Evolutionary conservation across 305 asterid species (phyloP), one percentile per base, ranked within the genome.

Genomic region (Rubia peregrina): DNA sequence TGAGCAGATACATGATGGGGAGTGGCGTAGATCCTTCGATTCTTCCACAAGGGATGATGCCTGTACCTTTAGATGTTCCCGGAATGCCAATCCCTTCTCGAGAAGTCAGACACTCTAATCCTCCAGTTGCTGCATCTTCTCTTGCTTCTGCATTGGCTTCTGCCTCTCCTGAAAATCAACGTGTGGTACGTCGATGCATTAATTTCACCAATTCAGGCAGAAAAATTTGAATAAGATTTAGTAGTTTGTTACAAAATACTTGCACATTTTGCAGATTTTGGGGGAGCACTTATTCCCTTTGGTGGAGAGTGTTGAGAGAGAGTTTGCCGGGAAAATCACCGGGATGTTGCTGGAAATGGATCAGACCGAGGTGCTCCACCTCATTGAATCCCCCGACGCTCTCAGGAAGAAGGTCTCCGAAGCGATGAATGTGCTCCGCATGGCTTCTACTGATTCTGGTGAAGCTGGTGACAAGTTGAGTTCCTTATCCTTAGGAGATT

Each of bases 271-370:
- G 85, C 83, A 91, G 97, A 86, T 89, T 83, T 80, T 91, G 21
- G 97, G 97, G 3, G 97, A 91, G 73, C 87, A 89, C 22, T 74
- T 91, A 5, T 91, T 80, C 78, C 96, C 96, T 8, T 85, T 91
- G 0, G 97, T 91, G 75, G 91, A 87, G 56, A 82, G 78, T 17
- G 55, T 86, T 0, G 92, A 86, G 69, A 84, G 26, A 9, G 89
- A 75, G 40, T 75, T 77, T 44, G 91, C 92, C 8, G 86, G 87
- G 62, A 89, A 91, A 76, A 88, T 91, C 14, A 91, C 96, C 0
- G 95, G 95, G 1, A 91, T 91, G 97, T 43, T 91, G 72, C 65
- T 91, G 80, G 95, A 91, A 83, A 91, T 91, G 96, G 97, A 89
- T 77, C 97, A 87, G 69, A 83, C 87, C 0, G 97, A 91, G 73